phyloP scores from a whole-genome alignment of 2,329 filamentous ascomycete species.

The Xenoacremonium recifei region DNA sequence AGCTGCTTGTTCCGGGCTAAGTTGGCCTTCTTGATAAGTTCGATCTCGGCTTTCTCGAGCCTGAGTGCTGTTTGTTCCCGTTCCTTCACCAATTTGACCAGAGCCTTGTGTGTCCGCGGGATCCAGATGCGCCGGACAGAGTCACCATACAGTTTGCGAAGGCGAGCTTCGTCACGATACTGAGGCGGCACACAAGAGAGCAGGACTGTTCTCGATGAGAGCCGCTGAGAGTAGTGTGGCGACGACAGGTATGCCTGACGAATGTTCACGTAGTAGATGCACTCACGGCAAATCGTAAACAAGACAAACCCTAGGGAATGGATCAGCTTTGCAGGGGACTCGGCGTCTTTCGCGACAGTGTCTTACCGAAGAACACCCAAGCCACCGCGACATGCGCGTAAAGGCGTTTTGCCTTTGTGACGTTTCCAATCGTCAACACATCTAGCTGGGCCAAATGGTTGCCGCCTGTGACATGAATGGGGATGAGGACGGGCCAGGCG shows the following conservation, averaged over 20 bases:
- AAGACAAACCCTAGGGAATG: constrained; percentile 70
- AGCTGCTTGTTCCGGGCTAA: constrained; percentile 61
- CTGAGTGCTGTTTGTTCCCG: constrained; percentile 77
- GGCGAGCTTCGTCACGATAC: constrained; percentile 73
- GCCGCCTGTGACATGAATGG: constrained; percentile 82
- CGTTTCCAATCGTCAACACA: constrained; percentile 75
- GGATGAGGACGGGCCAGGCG: constrained; percentile 83
- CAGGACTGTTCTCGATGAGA: constrained; percentile 87
- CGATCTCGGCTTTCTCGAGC: constrained; percentile 83
- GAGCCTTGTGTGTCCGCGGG: constrained; percentile 69
- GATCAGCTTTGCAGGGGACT: background rate
- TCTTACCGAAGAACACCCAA: constrained; percentile 67
- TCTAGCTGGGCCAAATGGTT: constrained; percentile 66
- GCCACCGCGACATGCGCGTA: constrained; percentile 80
- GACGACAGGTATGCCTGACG: constrained; percentile 90
- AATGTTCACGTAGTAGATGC: constrained; percentile 88
- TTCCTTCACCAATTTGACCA: constrained; percentile 79
- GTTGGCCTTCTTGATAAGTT: constrained; percentile 78
- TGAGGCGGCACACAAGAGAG: constrained; percentile 79
- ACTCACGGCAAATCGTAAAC: constrained; percentile 83
- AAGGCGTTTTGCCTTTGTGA: constrained; percentile 59
- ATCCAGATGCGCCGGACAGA: constrained; percentile 85
- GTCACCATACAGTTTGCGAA: constrained; percentile 79
- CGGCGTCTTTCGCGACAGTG: too few relatives aligned
- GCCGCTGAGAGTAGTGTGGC: constrained; percentile 76